phyloP scores from a whole-genome alignment of 768 basidiomycete species.

The Lactifluus rugatus region DNA sequence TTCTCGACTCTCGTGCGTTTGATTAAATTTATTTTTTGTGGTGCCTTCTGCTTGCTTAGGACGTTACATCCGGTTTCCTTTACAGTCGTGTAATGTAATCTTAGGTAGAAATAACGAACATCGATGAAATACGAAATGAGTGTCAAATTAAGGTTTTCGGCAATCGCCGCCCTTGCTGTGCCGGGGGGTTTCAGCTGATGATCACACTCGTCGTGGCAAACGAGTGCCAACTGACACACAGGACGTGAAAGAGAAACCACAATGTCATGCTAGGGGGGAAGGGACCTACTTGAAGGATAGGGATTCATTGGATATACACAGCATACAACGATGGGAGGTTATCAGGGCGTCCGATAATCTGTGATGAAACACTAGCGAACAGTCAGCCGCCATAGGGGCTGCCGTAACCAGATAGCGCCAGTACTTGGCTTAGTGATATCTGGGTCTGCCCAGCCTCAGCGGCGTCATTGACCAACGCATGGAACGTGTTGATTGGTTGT shows the following conservation, averaged over 20 bases:
- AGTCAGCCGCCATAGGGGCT: conserved; percentile 13
- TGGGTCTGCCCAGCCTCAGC: conserved; percentile 15
- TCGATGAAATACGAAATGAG: conserved; percentile 10
- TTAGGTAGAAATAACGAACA: conserved; percentile 21
- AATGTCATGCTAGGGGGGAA: neutral
- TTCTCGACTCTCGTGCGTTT: conserved; percentile 5
- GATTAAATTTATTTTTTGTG: conserved; percentile 21
- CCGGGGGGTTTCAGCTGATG: neutral
- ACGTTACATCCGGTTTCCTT: conserved; percentile 16
- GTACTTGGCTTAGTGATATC: conserved; percentile 13
- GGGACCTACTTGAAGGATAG: conserved; percentile 2
- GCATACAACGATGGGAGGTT: neutral
- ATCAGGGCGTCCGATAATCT: neutral
- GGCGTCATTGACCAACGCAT: conserved; percentile 12
- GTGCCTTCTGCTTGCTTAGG: conserved; percentile 12
- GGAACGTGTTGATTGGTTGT: conserved; percentile 11
- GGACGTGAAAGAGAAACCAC: conserved; percentile 2
- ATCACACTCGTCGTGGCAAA: neutral
- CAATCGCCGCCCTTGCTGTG: neutral
- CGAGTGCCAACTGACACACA: neutral
- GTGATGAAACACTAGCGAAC: conserved; percentile 14
- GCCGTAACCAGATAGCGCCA: conserved; percentile 10
- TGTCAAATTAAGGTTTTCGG: neutral
- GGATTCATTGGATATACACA: conserved; percentile 7
- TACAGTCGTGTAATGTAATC: conserved; percentile 21